Evolutionary conservation across 148 eudicot genomes (phyloP), one percentile per base, ranked within the genome.

Genomic region (Agrostemma githago): DNA sequence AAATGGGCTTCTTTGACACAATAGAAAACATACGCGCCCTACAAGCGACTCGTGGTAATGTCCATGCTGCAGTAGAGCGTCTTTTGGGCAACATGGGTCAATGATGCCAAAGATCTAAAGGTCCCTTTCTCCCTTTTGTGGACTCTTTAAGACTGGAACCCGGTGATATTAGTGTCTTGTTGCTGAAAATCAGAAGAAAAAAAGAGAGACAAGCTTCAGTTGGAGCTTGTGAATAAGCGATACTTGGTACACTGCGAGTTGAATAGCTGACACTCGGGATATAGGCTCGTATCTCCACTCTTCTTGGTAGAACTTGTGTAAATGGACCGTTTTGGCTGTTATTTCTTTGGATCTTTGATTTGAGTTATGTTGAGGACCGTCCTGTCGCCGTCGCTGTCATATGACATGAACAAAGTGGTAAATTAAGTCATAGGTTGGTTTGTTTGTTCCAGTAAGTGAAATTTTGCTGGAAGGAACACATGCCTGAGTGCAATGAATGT

Each of bases 31-130:
- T 95, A 60, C 80, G 89, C 73, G 98, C 96, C 6, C 83, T 95
- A 62, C 88, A 83, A 73, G 97, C 97, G 17, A 90, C 97, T 10
- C 80, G 86, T 72, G 98, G 98, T 37, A 95, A 94, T 71, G 98
- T 95, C 65, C 90, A 92, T 74, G 98, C 93, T 74, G 98, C 98
- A 5, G 97, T 95, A 14, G 98, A 92, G 82, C 87, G 93, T 26
- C 97, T 95, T 74, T 74, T 95, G 79, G 89, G 89, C 41, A 90
- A 83, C 74, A 84, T 77, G 65, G 94, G 94, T 72, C 89, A 84
- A 82, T 91, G 81, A 79, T 53, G 53, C 44, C 54, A 6, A 6
- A 43, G 60, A 64, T 2, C 68, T 6, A 4, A 63, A 66, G 66
- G 53, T 44, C 58, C 64, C 37, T 14, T 38, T 66, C 69, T 71